Evolutionary conservation across 2,329 filamentous ascomycete genomes (phyloP).

Genomic region (Neonectria coccinea): DNA sequence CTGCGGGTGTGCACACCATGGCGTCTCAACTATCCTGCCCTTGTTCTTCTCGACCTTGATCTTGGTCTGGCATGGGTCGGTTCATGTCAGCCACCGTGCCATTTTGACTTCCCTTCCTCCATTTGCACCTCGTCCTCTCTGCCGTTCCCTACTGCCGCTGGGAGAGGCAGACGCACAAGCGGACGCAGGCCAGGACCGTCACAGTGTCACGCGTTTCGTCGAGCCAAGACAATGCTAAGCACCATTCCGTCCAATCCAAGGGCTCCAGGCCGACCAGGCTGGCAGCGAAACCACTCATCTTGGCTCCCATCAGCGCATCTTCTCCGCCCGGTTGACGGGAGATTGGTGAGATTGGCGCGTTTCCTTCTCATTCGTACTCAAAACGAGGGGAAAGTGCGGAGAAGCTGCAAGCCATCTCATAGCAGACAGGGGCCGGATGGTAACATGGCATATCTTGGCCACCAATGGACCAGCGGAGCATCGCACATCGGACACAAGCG

Average conservation of each 20-base stretch:
- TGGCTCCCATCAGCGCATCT: slow-evolving; percentile 8
- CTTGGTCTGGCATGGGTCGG: slow-evolving; percentile 8
- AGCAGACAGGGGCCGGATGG: slow-evolving; percentile 15
- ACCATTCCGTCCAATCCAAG: slow-evolving; percentile 1
- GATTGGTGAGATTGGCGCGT: slow-evolving; percentile 14
- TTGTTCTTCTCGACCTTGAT: slow-evolving; percentile 10
- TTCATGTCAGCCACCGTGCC: slow-evolving; percentile 14
- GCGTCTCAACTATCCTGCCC: neutral
- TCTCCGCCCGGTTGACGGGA: slow-evolving; percentile 15
- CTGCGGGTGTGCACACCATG: slow-evolving; percentile 23
- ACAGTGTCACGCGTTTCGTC: neutral
- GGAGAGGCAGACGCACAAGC: slow-evolving; percentile 2
- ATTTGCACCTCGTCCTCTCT: neutral
- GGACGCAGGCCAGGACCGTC: neutral
- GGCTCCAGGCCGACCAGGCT: neutral
- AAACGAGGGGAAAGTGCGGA: slow-evolving; percentile 27
- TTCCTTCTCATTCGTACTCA: slow-evolving; percentile 9
- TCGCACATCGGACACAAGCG: neutral
- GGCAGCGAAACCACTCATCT: slow-evolving; percentile 20
- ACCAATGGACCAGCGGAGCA: neutral
- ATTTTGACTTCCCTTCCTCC: slow-evolving; percentile 6
- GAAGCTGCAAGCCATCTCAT: slow-evolving; percentile 19
- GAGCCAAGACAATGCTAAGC: slow-evolving; percentile 5
- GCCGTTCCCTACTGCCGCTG: slow-evolving; percentile 13
- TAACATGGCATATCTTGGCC: neutral